A percentile compares a stretch with the other conserved stretches of the same genome.
Conservation (phyloP, 495 filamentous ascomycete genomes). For the Aspergillus sclerotioniger region DNA sequence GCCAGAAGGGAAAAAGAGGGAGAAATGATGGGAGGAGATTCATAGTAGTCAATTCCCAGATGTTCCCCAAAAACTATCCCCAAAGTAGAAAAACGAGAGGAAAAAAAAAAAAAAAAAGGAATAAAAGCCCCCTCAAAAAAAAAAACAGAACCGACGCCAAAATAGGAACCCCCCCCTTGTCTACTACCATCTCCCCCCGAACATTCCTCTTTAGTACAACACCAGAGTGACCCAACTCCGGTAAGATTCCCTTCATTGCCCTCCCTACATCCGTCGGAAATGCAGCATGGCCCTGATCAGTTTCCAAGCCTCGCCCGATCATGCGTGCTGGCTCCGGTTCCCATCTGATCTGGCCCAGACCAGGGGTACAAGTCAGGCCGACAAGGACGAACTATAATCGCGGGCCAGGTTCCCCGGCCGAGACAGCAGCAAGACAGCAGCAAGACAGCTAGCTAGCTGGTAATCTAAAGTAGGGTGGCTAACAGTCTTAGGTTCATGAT, state of each 20-base stretch:
- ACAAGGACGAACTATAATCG: constrained; percentile 1
- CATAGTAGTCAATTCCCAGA: too few species aligned
- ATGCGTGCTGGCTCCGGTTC: background rate
- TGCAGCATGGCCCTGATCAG: too few species aligned
- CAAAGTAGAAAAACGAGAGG: too few species aligned
- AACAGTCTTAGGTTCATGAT: constrained; percentile 19
- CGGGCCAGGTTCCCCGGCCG: background rate
- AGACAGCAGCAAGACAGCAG: background rate
- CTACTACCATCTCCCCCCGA: too few species aligned
- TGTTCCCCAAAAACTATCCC: too few species aligned
- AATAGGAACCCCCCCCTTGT: too few species aligned
- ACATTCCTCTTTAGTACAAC: too few species aligned
- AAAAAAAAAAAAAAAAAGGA: too few species aligned
- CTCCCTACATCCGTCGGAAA: background rate
- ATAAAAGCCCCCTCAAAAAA: too few species aligned
- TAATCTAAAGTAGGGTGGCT: constrained; percentile 6
- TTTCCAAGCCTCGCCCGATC: background rate
- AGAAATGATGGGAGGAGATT: background rate
- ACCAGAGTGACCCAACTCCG: too few species aligned
- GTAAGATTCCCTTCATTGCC: background rate
- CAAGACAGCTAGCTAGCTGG: constrained; percentile 5
- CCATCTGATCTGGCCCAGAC: background rate
- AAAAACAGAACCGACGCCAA: too few species aligned
- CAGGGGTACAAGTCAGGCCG: constrained; percentile 1
- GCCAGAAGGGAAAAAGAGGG: background rate